Percentiles rank a stretch among this genome's conserved stretches.
Conservation (phyloP, 768 basidiomycete genomes). For the Glaciozyma antarctica region DNA sequence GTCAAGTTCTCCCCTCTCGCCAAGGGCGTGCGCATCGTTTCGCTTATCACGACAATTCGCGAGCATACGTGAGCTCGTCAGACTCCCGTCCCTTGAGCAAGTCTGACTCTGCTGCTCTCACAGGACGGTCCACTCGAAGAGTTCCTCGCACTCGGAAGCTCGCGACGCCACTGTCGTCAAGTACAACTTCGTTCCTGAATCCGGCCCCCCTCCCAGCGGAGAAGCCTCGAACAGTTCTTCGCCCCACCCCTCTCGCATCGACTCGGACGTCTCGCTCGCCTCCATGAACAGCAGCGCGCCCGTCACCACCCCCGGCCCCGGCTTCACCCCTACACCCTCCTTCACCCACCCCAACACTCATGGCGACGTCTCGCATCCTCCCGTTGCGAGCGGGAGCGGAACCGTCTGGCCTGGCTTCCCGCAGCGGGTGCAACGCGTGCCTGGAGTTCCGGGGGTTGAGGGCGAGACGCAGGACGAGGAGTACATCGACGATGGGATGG, state of each 20-base stretch:
- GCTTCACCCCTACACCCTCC: slow-evolving; percentile 13
- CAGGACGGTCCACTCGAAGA: slow-evolving; percentile 40
- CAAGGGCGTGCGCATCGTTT: slow-evolving; percentile 69
- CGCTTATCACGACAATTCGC: slow-evolving; percentile 58
- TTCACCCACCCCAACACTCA: slow-evolving; percentile 6
- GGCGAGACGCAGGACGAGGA: slow-evolving; percentile 6
- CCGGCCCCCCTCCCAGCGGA: neutral
- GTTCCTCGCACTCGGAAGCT: slow-evolving; percentile 40
- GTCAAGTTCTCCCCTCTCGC: slow-evolving; percentile 77
- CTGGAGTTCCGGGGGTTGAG: slow-evolving; percentile 11
- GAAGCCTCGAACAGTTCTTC: neutral
- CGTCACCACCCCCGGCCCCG: slow-evolving; percentile 23
- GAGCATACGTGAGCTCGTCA: slow-evolving; percentile 45
- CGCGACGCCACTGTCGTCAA: slow-evolving; percentile 41
- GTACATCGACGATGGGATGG: slow-evolving; percentile 36
- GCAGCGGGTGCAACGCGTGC: neutral
- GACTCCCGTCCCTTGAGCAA: too few relatives aligned
- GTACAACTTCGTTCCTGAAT: slow-evolving; percentile 37
- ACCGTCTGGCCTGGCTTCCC: neutral
- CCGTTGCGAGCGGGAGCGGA: neutral
- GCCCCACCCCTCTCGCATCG: slow-evolving; percentile 10
- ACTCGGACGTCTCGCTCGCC: slow-evolving; percentile 23
- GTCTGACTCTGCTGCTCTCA: neutral
- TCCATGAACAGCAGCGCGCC: slow-evolving; percentile 12
- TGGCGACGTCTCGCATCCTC: neutral